Conservation (phyloP, 1,284 basidiomycete species). For the Trichosporon sp. region DNA sequence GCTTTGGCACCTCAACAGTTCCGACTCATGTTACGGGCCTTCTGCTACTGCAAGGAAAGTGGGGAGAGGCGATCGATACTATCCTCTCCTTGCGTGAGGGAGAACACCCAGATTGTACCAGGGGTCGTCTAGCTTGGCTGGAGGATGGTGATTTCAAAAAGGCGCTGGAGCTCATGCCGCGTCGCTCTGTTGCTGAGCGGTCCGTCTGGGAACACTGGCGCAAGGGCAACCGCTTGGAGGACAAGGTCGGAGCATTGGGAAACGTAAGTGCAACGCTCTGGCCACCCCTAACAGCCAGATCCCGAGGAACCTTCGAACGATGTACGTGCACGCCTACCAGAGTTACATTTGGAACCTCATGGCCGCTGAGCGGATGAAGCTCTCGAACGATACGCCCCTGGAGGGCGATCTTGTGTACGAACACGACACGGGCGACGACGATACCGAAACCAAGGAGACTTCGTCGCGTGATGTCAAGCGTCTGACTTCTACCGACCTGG, state of each 20-base stretch:
- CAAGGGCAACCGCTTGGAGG: constrained; percentile 75
- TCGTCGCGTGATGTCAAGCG: constrained; percentile 66
- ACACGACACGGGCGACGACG: constrained; percentile 59
- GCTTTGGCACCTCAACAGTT: constrained; percentile 94
- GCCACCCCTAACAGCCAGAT: constrained; percentile 63
- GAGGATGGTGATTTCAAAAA: constrained; percentile 73
- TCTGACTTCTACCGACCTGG: constrained; percentile 72
- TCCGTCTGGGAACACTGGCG: constrained; percentile 88
- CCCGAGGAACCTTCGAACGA: constrained; percentile 87
- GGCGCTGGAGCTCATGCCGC: constrained; percentile 79
- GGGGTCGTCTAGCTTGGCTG: constrained; percentile 79
- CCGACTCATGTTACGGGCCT: constrained; percentile 94
- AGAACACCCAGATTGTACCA: constrained; percentile 82
- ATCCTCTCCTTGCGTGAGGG: constrained; percentile 80
- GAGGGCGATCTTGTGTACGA: constrained; percentile 81
- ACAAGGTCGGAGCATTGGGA: constrained; percentile 81
- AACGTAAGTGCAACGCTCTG: constrained; percentile 62
- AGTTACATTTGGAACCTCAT: constrained; percentile 98
- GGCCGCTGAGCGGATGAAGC: constrained; percentile 85
- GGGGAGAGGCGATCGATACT: constrained; percentile 81
- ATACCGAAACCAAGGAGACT: constrained; percentile 34
- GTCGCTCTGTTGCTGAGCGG: constrained; percentile 87
- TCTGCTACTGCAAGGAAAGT: constrained; percentile 82
- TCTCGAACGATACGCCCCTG: constrained; percentile 74
- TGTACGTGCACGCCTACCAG: constrained; percentile 99